These are phyloP conservation scores for Paspalum notatum DNA, from an alignment of 176 grass and related monocot species.

Conservation along the genomic window DNA sequence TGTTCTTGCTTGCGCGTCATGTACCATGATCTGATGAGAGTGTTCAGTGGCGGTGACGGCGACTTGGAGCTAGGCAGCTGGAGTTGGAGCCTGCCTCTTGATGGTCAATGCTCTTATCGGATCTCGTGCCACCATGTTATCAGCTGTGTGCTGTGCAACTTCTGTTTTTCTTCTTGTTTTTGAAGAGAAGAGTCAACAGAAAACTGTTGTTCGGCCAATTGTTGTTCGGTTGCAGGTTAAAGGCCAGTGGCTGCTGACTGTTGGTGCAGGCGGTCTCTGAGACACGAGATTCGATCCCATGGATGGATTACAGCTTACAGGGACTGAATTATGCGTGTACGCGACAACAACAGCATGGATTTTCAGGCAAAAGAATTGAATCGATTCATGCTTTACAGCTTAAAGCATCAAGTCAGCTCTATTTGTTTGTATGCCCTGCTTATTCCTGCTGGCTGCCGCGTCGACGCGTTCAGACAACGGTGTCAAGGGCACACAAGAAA, in stretches of 20 bases:
- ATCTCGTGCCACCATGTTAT: background rate
- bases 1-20: too few relatives aligned
- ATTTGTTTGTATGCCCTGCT: background rate
- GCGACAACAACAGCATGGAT: background rate
- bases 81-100: background rate
- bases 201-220: too few relatives aligned
- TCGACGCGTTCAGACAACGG: background rate
- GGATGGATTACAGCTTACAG: too few relatives aligned
- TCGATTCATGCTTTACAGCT: background rate
- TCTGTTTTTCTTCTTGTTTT: background rate
- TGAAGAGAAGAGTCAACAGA: too few relatives aligned
- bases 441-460: background rate
- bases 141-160: background rate
- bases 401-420: background rate
- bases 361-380: background rate
- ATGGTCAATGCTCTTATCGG: slow-evolving; percentile 16
- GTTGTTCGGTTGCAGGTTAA: background rate
- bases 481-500: background rate
- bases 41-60: background rate
- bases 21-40: background rate
- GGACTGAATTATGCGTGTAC: too few relatives aligned
- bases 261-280: background rate
- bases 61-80: background rate
- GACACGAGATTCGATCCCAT: background rate
- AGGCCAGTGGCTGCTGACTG: background rate